Base-by-base conservation (phyloP, 1,284 basidiomycete genomes). In the Vanrija sp. region DNA sequence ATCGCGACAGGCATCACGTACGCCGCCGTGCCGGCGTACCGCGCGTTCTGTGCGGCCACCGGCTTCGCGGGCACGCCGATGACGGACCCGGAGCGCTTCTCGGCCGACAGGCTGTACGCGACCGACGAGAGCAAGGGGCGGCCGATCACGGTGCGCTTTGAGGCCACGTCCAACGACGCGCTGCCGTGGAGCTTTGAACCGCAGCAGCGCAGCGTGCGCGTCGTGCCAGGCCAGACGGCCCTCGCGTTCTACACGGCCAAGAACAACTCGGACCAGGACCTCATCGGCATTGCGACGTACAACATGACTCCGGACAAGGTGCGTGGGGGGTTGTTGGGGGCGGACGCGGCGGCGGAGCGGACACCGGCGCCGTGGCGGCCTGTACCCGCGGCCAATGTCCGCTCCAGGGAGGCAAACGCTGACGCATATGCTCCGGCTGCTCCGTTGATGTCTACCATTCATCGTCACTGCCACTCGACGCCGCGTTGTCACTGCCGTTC, bases 271-370 rank as follows among this genome's bases (percentile, higher is more conserved):
- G 79, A 85, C 44, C 81, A 88, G 63, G 96, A 98, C 74, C 85
- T 99, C 54, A 94, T 98, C 69, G 96, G 96, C 0, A 98, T 99
- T 75, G 95, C 95, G 19, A 98, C 96, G 7, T 98, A 99, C 74
- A 99, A 98, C 75, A 95, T 96, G 72, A 77, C 75, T 1, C 77
- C 77, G 25, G 73, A 73, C 25, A 75, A 76, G 68, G 75, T 76
- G 62, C 57, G 69, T 65, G 12, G 3, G 28, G 28, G 6, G 0
- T 9, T 23, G 21, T 23, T 5, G 21, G 21, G 21, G 21, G 21
- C 21, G 21, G 21, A 2, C 21, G 21, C 21, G 21, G 21, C 21
- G 21, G 21, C 21, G 21, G n/a, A 1, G 40, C 21, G 14, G 43
- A n/a, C 9, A 16, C 3, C 10, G 28, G 7, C 28, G 28, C 28